A percentile compares a stretch with the other conserved stretches of the same genome.
Evolutionary conservation across 176 grass and related monocot genomes (phyloP).

Genomic region (Sorghum bicolor): Sorghum_bicolor_NCBIv3 NC_012873.2:58190001-58190500

Average conservation of each 20-base stretch:
- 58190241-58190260: background rate
- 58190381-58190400: background rate
- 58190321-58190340: no score
- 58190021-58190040: no score
- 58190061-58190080: background rate
- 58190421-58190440: no score
- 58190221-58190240: background rate
- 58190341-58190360: conserved; percentile 7
- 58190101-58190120: background rate
- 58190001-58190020: no score
- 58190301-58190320: background rate
- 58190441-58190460: background rate
- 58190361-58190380: background rate
- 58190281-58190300: background rate
- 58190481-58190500: conserved; percentile 1
- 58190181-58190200: no score
- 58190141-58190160: background rate
- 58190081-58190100: background rate
- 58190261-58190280: background rate
- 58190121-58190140: conserved; percentile 15
- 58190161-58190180: background rate
- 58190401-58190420: background rate
- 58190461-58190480: background rate
- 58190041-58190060: background rate
- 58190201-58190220: no score